phyloP scores from a whole-genome alignment of 257 asterid species.

The Ajuga chamaepitys region DNA sequence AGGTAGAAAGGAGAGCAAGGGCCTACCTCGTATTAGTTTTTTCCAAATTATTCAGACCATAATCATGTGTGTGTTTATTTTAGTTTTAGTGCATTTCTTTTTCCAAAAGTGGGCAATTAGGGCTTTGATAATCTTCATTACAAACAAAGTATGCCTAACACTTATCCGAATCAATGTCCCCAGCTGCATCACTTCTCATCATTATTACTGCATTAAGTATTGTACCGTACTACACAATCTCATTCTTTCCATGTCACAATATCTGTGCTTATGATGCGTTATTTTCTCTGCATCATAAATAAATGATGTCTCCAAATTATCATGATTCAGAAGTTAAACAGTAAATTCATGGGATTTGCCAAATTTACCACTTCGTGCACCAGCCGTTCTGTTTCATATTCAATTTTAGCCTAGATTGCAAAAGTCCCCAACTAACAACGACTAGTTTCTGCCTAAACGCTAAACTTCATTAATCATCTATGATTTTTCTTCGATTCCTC shows the following conservation, averaged over 20 bases:
- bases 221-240: neutral
- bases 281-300: neutral
- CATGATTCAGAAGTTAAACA: neutral
- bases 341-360: neutral
- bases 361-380: neutral
- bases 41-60: neutral
- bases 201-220: neutral
- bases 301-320: neutral
- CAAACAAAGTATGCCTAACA: neutral
- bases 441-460: no score
- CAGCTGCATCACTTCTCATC: neutral
- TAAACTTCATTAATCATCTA: no score
- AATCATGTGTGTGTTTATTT: neutral
- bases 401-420: no score
- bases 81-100: neutral
- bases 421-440: no score
- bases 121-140: neutral
- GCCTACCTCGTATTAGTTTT: slow-evolving; percentile 1
- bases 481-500: no score
- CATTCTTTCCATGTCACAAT: neutral
- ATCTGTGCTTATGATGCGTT: neutral
- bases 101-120: neutral
- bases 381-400: neutral
- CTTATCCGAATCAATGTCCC: neutral
- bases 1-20: slow-evolving; percentile 1